phyloP scores from a whole-genome alignment of 176 grass and related monocot genomes.

The Leersia perrieri region DNA sequence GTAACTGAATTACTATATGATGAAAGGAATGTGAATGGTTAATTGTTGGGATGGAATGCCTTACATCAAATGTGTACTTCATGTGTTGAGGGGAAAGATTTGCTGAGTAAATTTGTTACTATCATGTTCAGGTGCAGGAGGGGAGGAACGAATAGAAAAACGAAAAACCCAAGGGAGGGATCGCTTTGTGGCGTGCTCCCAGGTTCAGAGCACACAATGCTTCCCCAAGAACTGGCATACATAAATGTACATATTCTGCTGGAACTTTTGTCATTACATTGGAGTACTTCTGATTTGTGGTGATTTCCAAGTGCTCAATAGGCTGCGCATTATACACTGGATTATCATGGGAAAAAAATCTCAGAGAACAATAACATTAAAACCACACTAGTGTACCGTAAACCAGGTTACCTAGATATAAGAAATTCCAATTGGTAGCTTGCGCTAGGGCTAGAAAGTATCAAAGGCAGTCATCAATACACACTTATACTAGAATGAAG shows the following conservation, averaged over 20 bases:
- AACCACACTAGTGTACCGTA: not conserved
- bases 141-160: too few relatives aligned
- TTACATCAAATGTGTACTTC: too few relatives aligned
- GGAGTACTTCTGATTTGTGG: not conserved
- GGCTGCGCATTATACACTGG: not conserved
- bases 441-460: not conserved
- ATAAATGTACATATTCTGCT: not conserved
- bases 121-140: too few relatives aligned
- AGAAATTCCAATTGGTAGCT: not conserved
- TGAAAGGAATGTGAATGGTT: too few relatives aligned
- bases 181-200: too few relatives aligned
- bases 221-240: too few relatives aligned
- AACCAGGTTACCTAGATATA: not conserved
- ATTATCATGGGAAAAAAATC: not conserved
- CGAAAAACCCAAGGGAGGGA: too few relatives aligned
- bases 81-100: too few relatives aligned
- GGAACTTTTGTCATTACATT: not conserved
- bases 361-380: not conserved
- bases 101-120: too few relatives aligned
- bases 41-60: too few relatives aligned
- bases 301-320: not conserved
- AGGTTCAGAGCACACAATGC: too few relatives aligned
- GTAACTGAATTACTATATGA: too few relatives aligned
- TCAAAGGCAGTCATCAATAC: not conserved
- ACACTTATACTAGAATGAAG: not conserved